Evolutionary conservation across 208 protist genomes (phyloP).

Genomic region (Angomonas desouzai): DNA sequence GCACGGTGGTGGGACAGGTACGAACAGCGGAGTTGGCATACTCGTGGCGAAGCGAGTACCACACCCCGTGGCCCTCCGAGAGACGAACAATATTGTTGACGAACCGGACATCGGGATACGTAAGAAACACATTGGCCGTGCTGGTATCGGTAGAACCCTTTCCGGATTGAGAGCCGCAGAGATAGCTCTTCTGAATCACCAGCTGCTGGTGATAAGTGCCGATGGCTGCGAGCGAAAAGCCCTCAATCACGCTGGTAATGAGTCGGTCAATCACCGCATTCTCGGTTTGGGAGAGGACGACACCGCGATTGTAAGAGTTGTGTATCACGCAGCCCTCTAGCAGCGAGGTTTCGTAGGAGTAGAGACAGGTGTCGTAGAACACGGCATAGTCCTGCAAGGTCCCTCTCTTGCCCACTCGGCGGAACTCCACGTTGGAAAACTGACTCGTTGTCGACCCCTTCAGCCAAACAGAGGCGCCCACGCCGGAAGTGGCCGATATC

Average conservation of each 20-base stretch:
- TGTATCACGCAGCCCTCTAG: constrained; percentile 25
- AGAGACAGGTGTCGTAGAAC: constrained; percentile 18
- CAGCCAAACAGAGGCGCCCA: constrained; percentile 24
- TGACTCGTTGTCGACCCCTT: constrained; percentile 10
- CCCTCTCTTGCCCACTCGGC: constrained; percentile 37
- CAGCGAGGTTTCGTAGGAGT: constrained; percentile 13
- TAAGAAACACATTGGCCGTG: constrained; percentile 23
- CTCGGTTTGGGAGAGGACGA: constrained; percentile 27
- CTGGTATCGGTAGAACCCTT: constrained; percentile 29
- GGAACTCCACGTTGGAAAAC: constrained; percentile 33
- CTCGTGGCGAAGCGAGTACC: constrained; percentile 31
- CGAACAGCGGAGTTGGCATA: constrained; percentile 16
- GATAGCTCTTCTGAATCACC: constrained; percentile 17
- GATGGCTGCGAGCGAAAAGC: constrained; percentile 28
- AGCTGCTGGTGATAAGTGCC: constrained; percentile 21
- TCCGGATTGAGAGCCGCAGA: constrained; percentile 9
- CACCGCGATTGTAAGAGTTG: constrained; percentile 34
- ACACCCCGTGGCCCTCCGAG: constrained; percentile 30
- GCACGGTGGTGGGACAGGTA: constrained; percentile 21
- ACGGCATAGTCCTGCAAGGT: constrained; percentile 23
- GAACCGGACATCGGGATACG: constrained; percentile 22
- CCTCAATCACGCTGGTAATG: constrained; percentile 21
- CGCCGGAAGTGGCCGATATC: constrained; percentile 16
- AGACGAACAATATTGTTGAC: constrained; percentile 18
- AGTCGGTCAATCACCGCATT: constrained; percentile 18